Base-by-base conservation (phyloP, 2,329 filamentous ascomycete species). In the Dothistroma septosporum region DNA sequence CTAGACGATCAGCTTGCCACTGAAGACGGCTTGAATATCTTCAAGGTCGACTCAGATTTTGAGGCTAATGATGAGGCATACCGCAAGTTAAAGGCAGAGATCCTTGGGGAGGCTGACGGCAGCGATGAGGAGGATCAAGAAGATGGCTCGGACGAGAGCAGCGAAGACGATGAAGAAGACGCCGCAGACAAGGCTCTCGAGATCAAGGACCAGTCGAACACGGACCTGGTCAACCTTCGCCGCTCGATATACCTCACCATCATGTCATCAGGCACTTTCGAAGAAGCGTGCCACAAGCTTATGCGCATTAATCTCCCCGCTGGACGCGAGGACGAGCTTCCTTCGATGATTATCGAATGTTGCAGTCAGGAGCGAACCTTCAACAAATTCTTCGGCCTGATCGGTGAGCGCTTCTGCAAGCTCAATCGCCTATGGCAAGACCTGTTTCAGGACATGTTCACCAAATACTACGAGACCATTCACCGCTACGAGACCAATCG, bases 141-240 rank as follows among this genome's bases (percentile, higher is more conserved):
- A 60, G 83, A 82, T 16, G 88, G 83, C 10, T 84, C 84, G 2
- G 85, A 85, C 0, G 69, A 66, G 37, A 70, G 66, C 63, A 69
- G 67, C 48, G 70, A 71, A 7, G 71, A 72, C 12, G 73, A 72
- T 28, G 86, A 88, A 58, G 89, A 90, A 58, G 89, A 92, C 60
- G 87, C 90, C 47, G 83, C 88, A 64, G 87, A 94, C 73, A 87
- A 70, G 72, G 89, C 89, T 21, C 83, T 97, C 76, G 94, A 99
- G 75, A 96, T 99, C 79, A 96, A 97, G 77, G 94, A 99, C 72
- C 92, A 96, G 78, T 95, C 89, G 65, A 99, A 99, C 71, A 92
- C 92, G 0, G 92, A 99, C 74, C 83, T 99, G 14, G 91, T 97
- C 73, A 96, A 95, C 72, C 81, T 99, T 55, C 89, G 94, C 62